Percentiles rank a stretch among this genome's conserved stretches.
phyloP scores from a whole-genome alignment of 2,329 filamentous ascomycete genomes.

The Diaporthe aspalathi region DNA sequence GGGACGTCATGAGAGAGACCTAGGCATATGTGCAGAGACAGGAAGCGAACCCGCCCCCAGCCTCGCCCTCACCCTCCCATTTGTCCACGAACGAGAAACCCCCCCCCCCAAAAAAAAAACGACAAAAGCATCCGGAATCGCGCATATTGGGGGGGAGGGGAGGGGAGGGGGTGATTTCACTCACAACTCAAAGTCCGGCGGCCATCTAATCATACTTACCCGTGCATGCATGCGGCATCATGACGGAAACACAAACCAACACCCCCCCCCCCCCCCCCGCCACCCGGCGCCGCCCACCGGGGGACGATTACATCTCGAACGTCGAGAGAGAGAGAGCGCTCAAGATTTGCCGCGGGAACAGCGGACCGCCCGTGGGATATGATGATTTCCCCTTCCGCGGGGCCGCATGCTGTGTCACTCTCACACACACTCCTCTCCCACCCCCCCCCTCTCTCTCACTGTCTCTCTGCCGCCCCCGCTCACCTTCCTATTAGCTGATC shows the following conservation, averaged over 20 bases:
- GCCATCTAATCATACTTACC: conserved; percentile 12
- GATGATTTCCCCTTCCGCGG: conserved; percentile 9
- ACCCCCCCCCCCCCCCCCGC: too few relatives aligned
- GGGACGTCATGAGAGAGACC: not conserved
- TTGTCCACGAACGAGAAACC: conserved; percentile 26
- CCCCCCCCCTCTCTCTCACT: not conserved
- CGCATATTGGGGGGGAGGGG: too few relatives aligned
- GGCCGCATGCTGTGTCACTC: too few relatives aligned
- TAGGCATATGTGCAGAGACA: not conserved
- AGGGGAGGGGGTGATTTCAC: conserved; percentile 24
- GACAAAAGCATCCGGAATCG: conserved; percentile 20
- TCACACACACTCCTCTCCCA: too few relatives aligned
- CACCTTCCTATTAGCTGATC: not conserved
- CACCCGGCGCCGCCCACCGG: too few relatives aligned
- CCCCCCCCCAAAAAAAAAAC: too few relatives aligned
- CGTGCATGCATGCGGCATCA: not conserved
- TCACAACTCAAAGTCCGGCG: too few relatives aligned
- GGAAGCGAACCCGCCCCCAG: not conserved
- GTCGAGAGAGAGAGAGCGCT: too few relatives aligned
- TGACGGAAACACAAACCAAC: too few relatives aligned
- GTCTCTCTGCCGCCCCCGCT: not conserved
- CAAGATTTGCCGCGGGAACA: conserved; percentile 21
- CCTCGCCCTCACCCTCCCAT: conserved; percentile 13
- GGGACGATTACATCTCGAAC: too few relatives aligned
- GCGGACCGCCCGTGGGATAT: conserved; percentile 24